phyloP scores from a whole-genome alignment of 805 yeast genomes.

The Gaillardinia entomophila region DNA sequence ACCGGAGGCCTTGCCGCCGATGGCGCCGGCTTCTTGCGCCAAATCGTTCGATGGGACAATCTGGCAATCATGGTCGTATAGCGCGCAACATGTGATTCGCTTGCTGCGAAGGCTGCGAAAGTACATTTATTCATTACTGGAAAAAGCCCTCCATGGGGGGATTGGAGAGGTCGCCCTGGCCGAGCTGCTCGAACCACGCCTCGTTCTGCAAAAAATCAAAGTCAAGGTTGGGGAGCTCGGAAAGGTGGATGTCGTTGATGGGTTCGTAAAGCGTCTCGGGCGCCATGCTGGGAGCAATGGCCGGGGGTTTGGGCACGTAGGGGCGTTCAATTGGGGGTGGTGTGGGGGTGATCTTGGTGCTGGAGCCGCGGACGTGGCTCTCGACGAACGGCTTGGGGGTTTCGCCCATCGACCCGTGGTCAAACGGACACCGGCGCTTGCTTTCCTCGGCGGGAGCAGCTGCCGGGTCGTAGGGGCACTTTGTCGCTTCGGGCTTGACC shows the following conservation, averaged over 20 bases:
- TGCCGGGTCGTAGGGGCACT: constrained; percentile 6
- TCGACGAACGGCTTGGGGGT: constrained; percentile 3
- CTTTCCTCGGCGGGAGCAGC: constrained; percentile 1
- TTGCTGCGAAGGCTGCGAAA: too few relatives aligned
- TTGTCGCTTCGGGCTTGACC: not conserved
- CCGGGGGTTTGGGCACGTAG: not conserved
- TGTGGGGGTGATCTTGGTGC: constrained; percentile 2
- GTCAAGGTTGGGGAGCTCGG: constrained; percentile 15
- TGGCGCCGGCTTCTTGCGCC: too few relatives aligned
- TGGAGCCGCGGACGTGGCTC: constrained; percentile 1
- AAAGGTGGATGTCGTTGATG: not conserved
- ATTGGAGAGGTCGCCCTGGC: constrained; percentile 7
- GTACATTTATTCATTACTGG: constrained; percentile 7
- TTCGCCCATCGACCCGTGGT: constrained; percentile 11
- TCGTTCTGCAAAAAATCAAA: constrained; percentile 27
- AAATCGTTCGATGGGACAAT: too few relatives aligned
- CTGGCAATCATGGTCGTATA: too few relatives aligned
- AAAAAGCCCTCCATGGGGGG: constrained; percentile 17
- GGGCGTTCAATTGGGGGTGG: constrained; percentile 3
- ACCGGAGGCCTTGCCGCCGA: too few relatives aligned
- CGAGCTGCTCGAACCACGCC: constrained; percentile 17
- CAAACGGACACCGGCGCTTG: constrained; percentile 29
- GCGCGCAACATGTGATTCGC: too few relatives aligned
- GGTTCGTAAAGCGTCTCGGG: too few relatives aligned
- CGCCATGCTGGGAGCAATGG: not conserved